Evolutionary conservation across 345 rosid genomes (phyloP).

Genomic region (Populus ilicifolia): DNA sequence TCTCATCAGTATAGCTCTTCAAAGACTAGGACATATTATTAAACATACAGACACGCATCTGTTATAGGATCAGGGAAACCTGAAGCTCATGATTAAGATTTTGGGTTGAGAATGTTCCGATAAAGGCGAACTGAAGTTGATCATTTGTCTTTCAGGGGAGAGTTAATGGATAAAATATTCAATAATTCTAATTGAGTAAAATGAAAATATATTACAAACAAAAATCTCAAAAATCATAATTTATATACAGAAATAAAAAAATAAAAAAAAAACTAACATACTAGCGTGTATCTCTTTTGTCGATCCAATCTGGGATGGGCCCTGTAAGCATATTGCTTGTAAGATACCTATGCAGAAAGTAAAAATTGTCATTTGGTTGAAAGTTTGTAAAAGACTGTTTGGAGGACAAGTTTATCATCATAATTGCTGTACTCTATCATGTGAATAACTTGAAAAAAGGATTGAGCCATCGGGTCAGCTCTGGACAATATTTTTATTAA

Average conservation of each 20-base stretch:
- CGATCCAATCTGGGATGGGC: slow-evolving; percentile 15
- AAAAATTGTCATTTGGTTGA: background rate
- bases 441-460: too few species aligned
- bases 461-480: too few species aligned
- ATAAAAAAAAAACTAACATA: background rate
- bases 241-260: background rate
- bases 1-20: background rate
- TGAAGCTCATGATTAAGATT: background rate
- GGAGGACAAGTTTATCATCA: too few species aligned
- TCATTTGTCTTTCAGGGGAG: too few species aligned
- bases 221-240: background rate
- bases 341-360: slow-evolving; percentile 7
- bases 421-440: too few species aligned
- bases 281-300: slow-evolving; percentile 4
- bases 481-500: too few species aligned
- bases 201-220: background rate
- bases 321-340: slow-evolving; percentile 16
- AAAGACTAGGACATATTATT: background rate
- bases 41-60: background rate
- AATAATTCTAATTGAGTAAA: background rate
- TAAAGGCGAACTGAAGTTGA: too few species aligned
- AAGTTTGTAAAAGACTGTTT: background rate
- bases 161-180: background rate
- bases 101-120: too few species aligned
- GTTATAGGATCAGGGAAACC: too few species aligned